Conservation (phyloP, 495 filamentous ascomycete genomes). For the Aspergillus ostianus region DNA sequence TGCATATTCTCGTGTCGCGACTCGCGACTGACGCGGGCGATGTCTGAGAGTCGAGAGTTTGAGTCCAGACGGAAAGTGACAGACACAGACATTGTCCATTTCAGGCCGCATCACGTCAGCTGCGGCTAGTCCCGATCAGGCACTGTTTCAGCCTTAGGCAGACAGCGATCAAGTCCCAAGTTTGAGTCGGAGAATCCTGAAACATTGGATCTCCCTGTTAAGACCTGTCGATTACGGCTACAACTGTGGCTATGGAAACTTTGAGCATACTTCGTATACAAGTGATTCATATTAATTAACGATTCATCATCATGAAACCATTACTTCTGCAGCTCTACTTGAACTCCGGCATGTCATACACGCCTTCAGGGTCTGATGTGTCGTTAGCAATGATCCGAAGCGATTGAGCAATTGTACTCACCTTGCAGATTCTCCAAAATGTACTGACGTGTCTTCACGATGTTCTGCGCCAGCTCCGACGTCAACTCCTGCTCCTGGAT, state of each 20-base stretch:
- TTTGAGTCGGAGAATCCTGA: not conserved
- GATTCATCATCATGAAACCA: conserved; percentile 1
- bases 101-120: not conserved
- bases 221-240: not conserved
- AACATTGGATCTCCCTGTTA: not conserved
- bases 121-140: too few species aligned
- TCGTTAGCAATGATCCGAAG: not conserved
- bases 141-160: not conserved
- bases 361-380: conserved; percentile 52
- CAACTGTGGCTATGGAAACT: not conserved
- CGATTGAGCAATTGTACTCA: conserved; percentile 17
- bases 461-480: conserved; percentile 47
- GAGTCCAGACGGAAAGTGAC: too few species aligned
- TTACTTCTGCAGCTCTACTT: conserved; percentile 7
- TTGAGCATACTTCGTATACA: not conserved
- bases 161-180: not conserved
- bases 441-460: conserved; percentile 53
- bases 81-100: not conserved
- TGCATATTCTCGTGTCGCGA: too few species aligned
- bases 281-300: not conserved
- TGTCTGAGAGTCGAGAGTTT: too few species aligned
- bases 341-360: conserved; percentile 49
- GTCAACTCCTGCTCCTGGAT: conserved; percentile 46
- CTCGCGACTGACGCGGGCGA: too few species aligned
- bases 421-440: conserved; percentile 54